These are phyloP conservation scores for Didymella exigua DNA, from an alignment of 2,329 filamentous ascomycete species.

Conservation along the genomic window DNA sequence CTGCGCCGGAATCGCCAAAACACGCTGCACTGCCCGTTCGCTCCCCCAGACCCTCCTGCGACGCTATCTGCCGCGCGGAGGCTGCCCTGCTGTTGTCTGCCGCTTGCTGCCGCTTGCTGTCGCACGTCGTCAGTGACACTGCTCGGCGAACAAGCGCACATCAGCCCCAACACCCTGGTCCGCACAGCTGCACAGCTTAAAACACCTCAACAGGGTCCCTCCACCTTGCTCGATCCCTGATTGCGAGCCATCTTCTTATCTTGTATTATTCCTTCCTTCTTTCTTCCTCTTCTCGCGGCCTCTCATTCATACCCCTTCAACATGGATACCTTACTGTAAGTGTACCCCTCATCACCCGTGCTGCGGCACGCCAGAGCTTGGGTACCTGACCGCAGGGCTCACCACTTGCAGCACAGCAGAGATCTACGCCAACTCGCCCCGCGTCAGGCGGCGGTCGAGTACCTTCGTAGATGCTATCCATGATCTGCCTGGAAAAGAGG, in stretches of 20 bases:
- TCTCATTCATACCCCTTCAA: conserved; percentile 16
- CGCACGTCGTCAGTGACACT: conserved; percentile 28
- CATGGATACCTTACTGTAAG: conserved; percentile 69
- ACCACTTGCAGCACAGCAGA: conserved; percentile 74
- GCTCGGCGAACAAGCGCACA: conserved; percentile 27
- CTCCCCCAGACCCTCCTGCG: conserved; percentile 16
- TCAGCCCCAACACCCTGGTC: conserved; percentile 24
- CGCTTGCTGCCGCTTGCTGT: conserved; percentile 17
- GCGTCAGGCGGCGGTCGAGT: conserved; percentile 89
- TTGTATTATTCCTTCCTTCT: conserved; percentile 4
- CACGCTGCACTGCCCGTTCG: neutral
- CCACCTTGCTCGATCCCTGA: conserved; percentile 8
- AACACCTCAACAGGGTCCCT: conserved; percentile 24
- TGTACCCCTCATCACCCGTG: conserved; percentile 35
- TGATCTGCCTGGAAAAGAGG: conserved; percentile 80
- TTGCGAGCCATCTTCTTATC: conserved; percentile 9
- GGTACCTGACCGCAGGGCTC: conserved; percentile 19
- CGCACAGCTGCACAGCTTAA: conserved; percentile 18
- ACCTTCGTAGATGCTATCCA: conserved; percentile 98
- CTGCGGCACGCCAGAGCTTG: neutral
- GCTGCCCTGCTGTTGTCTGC: conserved; percentile 13
- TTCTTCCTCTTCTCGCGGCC: conserved; percentile 7
- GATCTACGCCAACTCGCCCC: conserved; percentile 86
- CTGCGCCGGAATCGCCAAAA: conserved; percentile 1
- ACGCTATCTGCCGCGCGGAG: conserved; percentile 16